Evolutionary conservation across 2,329 filamentous ascomycete genomes (phyloP).

Genomic region (Pseudogymnoascus sp.): DNA sequence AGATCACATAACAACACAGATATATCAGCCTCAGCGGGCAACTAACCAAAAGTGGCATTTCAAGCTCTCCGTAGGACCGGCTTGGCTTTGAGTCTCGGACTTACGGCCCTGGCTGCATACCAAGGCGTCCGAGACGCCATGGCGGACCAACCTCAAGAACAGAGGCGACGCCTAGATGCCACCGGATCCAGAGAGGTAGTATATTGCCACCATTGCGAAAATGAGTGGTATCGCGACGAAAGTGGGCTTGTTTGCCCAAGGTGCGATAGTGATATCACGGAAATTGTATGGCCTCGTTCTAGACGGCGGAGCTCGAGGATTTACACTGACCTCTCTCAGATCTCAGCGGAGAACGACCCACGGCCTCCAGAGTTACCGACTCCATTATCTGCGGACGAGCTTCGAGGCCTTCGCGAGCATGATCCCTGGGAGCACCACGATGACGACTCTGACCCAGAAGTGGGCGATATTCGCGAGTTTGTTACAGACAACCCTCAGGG

Average conservation of each 20-base stretch:
- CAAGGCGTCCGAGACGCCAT: constrained; percentile 40
- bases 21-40: not conserved
- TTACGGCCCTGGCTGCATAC: constrained; percentile 50
- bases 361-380: constrained; percentile 34
- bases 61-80: constrained; percentile 46
- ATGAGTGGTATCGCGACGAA: constrained; percentile 74
- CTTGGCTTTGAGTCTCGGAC: constrained; percentile 51
- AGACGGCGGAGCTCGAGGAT: not conserved
- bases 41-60: constrained; percentile 44
- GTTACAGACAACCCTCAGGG: constrained; percentile 25
- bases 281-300: constrained; percentile 58
- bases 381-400: constrained; percentile 16
- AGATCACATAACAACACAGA: not conserved
- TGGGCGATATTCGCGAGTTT: constrained; percentile 49
- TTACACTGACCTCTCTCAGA: not conserved
- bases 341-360: constrained; percentile 48
- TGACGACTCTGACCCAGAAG: constrained; percentile 50
- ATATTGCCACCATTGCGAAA: constrained; percentile 73
- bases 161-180: constrained; percentile 41
- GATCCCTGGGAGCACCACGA: constrained; percentile 26
- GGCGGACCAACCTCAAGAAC: constrained; percentile 23
- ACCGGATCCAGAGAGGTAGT: constrained; percentile 60
- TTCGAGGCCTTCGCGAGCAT: constrained; percentile 20
- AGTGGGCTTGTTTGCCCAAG: constrained; percentile 64
- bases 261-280: constrained; percentile 73